Evolutionary conservation across 148 eudicot genomes (phyloP), one percentile per base, ranked within the genome.

Genomic region (Oxyria digyna): DNA sequence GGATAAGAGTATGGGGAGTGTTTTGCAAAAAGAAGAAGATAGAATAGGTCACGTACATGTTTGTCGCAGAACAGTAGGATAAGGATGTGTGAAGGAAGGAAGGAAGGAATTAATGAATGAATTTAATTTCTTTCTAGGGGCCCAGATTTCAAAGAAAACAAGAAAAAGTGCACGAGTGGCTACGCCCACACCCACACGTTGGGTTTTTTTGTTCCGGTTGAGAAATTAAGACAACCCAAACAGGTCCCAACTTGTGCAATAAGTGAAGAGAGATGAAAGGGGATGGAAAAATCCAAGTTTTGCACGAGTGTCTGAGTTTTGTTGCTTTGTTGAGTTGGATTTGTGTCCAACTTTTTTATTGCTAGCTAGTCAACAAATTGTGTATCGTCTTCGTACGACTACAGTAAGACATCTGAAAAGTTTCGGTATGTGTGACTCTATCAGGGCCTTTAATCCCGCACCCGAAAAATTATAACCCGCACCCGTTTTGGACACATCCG

Each of bases 101-200:
- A n/a, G n/a, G n/a, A n/a, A n/a, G n/a, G n/a, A n/a, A n/a, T n/a
- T n/a, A n/a, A n/a, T 55, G 63, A 59, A 59, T 59, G 65, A 59
- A 59, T 20, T 55, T 20, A 55, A 55, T 24, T 10, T 52, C 6
- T 54, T 49, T 24, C 10, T 26, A 3, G 26, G 62, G 62, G 33
- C 62, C 62, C 62, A 23, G 4, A 26, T 59, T 59, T 59, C 65
- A 3, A 31, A 29, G 14, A 18, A 4, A 13, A 14, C 9, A 31
- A 59, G 37, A 59, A 31, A 55, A 59, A 59, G 65, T 59, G 65
- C 65, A 59, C 65, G 65, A 59, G 37, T 59, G 65, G 38, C 37
- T 59, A 59, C 65, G 21, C 37, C 65, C 37, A 59, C 65, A 59
- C 65, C 65, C 65, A 59, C 65, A 59, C 65, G 65, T 59, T 59